Conservation (phyloP, 371 early-diverging fungal species). For the Mucor velutinosus region DNA sequence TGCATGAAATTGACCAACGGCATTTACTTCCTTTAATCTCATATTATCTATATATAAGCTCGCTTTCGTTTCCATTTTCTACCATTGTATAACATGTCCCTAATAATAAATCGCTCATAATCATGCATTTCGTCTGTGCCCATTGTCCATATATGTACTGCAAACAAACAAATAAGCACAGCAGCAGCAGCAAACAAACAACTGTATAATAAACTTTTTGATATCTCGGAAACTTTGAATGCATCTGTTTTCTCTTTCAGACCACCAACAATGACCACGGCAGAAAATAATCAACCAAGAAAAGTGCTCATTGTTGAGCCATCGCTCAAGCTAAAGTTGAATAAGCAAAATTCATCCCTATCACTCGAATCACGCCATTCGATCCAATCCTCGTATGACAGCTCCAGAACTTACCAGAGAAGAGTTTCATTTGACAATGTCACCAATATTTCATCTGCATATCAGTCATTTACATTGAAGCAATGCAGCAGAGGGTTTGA, state of each 20-base stretch:
- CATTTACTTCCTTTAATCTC: not conserved
- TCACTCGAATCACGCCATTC: slow-evolving; percentile 7
- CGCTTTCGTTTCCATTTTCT: not conserved
- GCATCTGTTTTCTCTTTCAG: not conserved
- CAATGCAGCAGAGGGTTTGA: slow-evolving; percentile 21
- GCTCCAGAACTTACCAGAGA: slow-evolving; percentile 4
- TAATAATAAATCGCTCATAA: not conserved
- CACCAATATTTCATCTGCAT: slow-evolving; percentile 7
- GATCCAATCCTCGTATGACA: not conserved
- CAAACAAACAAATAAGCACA: not conserved
- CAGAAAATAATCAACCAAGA: not conserved
- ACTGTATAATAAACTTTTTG: not conserved
- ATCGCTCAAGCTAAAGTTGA: not conserved
- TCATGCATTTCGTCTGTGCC: not conserved
- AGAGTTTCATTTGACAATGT: slow-evolving; percentile 38
- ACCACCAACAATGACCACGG: not conserved
- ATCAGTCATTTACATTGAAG: slow-evolving; percentile 23
- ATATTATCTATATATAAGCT: not conserved
- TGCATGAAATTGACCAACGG: not conserved
- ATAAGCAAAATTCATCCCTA: not conserved
- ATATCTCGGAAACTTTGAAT: not conserved
- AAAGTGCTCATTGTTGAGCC: not conserved
- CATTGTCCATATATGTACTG: not conserved
- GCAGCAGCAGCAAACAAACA: not conserved
- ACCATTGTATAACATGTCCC: not conserved